These are phyloP conservation scores for Amylocarpus encephaloides DNA, from an alignment of 2,329 filamentous ascomycete genomes.

Conservation along the genomic window DNA sequence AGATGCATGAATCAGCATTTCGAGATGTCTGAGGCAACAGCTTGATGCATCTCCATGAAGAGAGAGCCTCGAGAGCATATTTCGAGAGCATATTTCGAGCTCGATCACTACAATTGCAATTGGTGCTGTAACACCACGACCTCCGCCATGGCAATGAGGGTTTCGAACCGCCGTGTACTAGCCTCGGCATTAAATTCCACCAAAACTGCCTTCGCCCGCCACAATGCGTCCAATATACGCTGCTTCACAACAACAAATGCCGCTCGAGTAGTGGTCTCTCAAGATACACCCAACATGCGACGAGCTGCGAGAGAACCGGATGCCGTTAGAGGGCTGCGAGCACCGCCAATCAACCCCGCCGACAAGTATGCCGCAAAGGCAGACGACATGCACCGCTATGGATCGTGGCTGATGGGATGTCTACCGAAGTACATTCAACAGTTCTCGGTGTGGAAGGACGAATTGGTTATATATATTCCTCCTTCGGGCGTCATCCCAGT, in stretches of 20 bases:
- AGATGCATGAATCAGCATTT: neutral
- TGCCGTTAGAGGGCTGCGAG: slow-evolving; percentile 56
- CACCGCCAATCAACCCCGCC: slow-evolving; percentile 78
- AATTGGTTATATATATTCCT: slow-evolving; percentile 88
- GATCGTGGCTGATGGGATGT: slow-evolving; percentile 93
- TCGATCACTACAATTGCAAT: slow-evolving; percentile 20
- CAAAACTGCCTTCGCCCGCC: slow-evolving; percentile 31
- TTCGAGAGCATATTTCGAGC: slow-evolving; percentile 1
- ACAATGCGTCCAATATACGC: slow-evolving; percentile 21
- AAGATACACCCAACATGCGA: slow-evolving; percentile 57
- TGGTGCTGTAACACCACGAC: slow-evolving; percentile 31
- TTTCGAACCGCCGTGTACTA: slow-evolving; percentile 50
- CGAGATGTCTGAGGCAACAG: neutral
- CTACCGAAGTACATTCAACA: slow-evolving; percentile 98
- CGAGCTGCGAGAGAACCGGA: slow-evolving; percentile 47
- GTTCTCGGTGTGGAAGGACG: slow-evolving; percentile 99
- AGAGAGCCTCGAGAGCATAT: slow-evolving; percentile 1
- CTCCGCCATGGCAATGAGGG: slow-evolving; percentile 52
- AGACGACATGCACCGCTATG: slow-evolving; percentile 86
- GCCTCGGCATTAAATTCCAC: slow-evolving; percentile 50
- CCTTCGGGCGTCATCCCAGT: slow-evolving; percentile 85
- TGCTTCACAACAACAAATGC: slow-evolving; percentile 36
- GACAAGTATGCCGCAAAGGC: slow-evolving; percentile 89
- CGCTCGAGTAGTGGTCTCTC: slow-evolving; percentile 42
- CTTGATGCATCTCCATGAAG: neutral